These are phyloP conservation scores for Phytophthora pistaciae DNA, from an alignment of 352 stramenopile genomes.

Conservation along the genomic window DNA sequence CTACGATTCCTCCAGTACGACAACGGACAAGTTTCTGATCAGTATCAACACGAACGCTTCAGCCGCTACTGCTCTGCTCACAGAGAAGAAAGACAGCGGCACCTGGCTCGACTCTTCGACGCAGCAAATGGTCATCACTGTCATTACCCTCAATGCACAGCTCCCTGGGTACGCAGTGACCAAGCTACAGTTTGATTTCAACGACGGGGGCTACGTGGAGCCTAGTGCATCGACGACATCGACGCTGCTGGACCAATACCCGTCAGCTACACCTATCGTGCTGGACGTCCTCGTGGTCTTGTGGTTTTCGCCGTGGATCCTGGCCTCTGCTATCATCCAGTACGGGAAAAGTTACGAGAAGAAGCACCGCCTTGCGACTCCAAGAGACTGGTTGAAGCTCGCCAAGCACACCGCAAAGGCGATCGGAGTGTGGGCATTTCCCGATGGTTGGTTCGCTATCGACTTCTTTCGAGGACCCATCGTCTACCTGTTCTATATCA, in stretches of 20 bases:
- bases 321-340: constrained; percentile 25
- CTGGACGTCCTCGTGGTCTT: constrained; percentile 26
- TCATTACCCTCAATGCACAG: constrained; percentile 64
- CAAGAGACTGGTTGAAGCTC: constrained; percentile 19
- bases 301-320: constrained; percentile 39
- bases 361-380: constrained; percentile 8
- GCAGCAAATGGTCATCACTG: constrained; percentile 41
- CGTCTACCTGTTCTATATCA: constrained; percentile 51
- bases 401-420: constrained; percentile 29
- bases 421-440: constrained; percentile 44
- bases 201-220: constrained; percentile 46
- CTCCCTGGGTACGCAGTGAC: constrained; percentile 46
- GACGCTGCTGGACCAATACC: constrained; percentile 30
- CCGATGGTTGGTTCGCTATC: constrained; percentile 41
- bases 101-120: constrained; percentile 48
- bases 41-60: constrained; percentile 40
- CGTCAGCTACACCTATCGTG: constrained; percentile 18
- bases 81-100: constrained; percentile 30
- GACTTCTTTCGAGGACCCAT: constrained; percentile 33
- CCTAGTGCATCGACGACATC: constrained; percentile 36
- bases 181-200: constrained; percentile 43
- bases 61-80: constrained; percentile 26
- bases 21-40: constrained; percentile 35
- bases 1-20: constrained; percentile 35
- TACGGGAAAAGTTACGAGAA: constrained; percentile 19